Evolutionary conservation across 2,329 filamentous ascomycete genomes (phyloP).

Genomic region (Paecilomyces variotii): DNA sequence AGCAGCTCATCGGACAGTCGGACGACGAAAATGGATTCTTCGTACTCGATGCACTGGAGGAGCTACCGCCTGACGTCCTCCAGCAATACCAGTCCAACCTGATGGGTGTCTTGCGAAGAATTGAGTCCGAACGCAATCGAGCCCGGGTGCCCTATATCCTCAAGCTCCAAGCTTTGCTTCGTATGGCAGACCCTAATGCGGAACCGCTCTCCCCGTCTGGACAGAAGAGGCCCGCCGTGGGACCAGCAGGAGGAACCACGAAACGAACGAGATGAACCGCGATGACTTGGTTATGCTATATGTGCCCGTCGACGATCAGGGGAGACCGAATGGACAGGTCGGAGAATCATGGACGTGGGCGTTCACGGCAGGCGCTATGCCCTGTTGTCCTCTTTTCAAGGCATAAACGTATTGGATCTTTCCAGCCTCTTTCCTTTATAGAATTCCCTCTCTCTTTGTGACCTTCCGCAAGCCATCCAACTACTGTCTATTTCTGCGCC

Average conservation of each 20-base stretch:
- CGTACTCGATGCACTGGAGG: constrained; percentile 31
- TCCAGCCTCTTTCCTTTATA: neutral
- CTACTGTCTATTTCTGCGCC: neutral
- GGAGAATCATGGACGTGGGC: neutral
- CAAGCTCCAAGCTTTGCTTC: constrained; percentile 23
- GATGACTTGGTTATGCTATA: neutral
- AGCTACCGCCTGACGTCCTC: constrained; percentile 23
- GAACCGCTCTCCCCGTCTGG: neutral
- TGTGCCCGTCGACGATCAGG: neutral
- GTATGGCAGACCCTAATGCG: neutral
- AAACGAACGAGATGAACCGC: constrained; percentile 7
- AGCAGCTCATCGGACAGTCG: constrained; percentile 30
- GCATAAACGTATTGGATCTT: neutral
- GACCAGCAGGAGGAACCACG: constrained; percentile 6
- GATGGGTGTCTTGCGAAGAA: constrained; percentile 28
- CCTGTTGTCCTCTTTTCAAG: neutral
- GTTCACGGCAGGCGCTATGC: neutral
- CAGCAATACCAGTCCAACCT: constrained; percentile 22
- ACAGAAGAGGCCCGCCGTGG: constrained; percentile 7
- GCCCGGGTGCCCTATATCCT: constrained; percentile 28
- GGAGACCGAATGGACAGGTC: neutral
- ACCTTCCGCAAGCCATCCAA: neutral
- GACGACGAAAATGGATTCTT: constrained; percentile 20
- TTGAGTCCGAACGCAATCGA: constrained; percentile 33
- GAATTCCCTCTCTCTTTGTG: neutral